Base-by-base conservation (phyloP, 208 protist genomes). In the Trypanosoma rangeli region DNA sequence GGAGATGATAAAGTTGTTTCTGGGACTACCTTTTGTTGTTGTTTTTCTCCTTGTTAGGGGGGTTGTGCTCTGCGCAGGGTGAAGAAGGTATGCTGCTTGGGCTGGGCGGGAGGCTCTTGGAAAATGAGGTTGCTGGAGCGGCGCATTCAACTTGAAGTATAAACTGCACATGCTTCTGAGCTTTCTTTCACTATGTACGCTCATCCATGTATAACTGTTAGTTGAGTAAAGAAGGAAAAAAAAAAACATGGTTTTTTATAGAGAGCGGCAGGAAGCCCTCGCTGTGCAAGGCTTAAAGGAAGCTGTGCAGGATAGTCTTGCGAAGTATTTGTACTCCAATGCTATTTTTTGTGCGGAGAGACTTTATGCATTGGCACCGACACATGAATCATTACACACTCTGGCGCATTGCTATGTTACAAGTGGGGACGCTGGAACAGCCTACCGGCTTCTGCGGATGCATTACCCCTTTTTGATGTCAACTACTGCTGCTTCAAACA, bases 311-410 rank as follows among this genome's bases (percentile, higher is more conserved):
- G 83, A 92, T 26, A 92, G 83, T 48, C 76, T 95, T 15, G 28
- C 67, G 29, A 64, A 58, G 24, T 86, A 93, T 68, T 49, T 97
- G 39, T 88, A 85, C 61, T 37, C 60, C 12, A 97, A 97, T 78
- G 92, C 93, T 44, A 83, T 95, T 65, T 97, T 97, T 62, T 86
- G 93, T 29, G 88, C 95, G 4, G 93, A 97, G 71, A 82, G 89
- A 9, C 82, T 98, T 28, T 86, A 84, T 64, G 85, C 94, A 58
- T 35, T 90, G 33, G 49, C 65, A 10, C 52, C 78, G 29, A 80
- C 65, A 50, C 78, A 94, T 58, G 65, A 68, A 4, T 78, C 86
- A 35, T 61, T 95, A 44, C 82, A 84, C 63, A 73, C 82, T 20
- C 74, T 98, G 29, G 93, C 95, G 3, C 73, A 86, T 48, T 92